These are phyloP conservation scores for Naganishia vishniacii DNA, from an alignment of 768 basidiomycete genomes.

Conservation along the genomic window DNA sequence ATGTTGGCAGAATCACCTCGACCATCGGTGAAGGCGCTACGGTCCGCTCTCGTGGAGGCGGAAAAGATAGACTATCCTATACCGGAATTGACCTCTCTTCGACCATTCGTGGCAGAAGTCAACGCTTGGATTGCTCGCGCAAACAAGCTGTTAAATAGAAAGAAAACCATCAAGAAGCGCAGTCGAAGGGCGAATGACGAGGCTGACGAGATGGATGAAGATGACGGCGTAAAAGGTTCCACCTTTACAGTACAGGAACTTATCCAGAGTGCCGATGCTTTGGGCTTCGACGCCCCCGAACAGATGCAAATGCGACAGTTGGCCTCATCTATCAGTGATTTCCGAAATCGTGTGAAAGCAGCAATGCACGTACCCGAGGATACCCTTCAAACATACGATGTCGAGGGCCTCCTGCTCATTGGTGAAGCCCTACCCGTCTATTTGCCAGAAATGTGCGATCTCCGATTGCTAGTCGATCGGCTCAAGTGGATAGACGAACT, in stretches of 20 bases:
- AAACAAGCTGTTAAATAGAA: conserved; percentile 22
- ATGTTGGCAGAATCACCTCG: conserved; percentile 63
- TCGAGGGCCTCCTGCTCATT: conserved; percentile 34
- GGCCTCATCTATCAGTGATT: conserved; percentile 33
- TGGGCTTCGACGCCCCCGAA: conserved; percentile 82
- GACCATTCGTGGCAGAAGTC: conserved; percentile 71
- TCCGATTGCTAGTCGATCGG: conserved; percentile 75
- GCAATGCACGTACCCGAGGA: conserved; percentile 35
- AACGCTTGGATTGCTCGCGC: conserved; percentile 74
- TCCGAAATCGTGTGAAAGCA: conserved; percentile 36
- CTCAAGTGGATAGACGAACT: conserved; percentile 72
- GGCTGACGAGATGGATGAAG: conserved; percentile 34
- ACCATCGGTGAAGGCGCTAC: conserved; percentile 69
- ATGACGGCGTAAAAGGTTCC: conserved; percentile 63
- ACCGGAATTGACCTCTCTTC: conserved; percentile 64
- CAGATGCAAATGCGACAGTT: conserved; percentile 51
- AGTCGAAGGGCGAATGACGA: conserved; percentile 35
- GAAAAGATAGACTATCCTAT: conserved; percentile 75
- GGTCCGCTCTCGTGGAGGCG: conserved; percentile 77
- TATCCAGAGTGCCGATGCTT: conserved; percentile 64
- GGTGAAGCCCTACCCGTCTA: conserved; percentile 64
- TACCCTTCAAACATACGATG: conserved; percentile 24
- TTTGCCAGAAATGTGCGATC: conserved; percentile 68
- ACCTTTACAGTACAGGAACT: conserved; percentile 66
- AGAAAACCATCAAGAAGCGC: conserved; percentile 37